phyloP scores from a whole-genome alignment of 768 basidiomycete species.

The Serendipita sp. region DNA sequence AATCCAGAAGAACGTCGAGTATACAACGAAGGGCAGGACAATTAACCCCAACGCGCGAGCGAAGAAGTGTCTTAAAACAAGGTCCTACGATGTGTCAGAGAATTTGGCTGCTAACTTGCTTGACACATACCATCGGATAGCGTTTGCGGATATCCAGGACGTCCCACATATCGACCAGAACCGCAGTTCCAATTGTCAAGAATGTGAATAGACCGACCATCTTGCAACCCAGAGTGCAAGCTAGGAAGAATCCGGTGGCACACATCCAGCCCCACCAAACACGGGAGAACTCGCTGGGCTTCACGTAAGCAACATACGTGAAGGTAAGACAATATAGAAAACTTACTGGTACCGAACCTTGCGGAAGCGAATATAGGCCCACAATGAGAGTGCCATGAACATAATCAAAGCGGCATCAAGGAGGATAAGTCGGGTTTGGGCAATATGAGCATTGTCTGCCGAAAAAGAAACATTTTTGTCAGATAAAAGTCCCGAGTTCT shows the following conservation, averaged over 20 bases:
- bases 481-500: not conserved
- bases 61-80: conserved; percentile 77
- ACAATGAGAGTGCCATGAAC: conserved; percentile 89
- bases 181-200: conserved; percentile 73
- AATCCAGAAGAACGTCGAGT: conserved; percentile 90
- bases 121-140: conserved; percentile 49
- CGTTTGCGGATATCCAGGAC: conserved; percentile 74
- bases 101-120: not conserved
- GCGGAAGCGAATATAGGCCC: conserved; percentile 84
- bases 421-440: conserved; percentile 92
- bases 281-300: conserved; percentile 59
- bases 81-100: conserved; percentile 36
- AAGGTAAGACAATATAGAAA: not conserved
- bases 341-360: conserved; percentile 76
- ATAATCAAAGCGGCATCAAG: conserved; percentile 89
- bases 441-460: conserved; percentile 86
- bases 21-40: conserved; percentile 71
- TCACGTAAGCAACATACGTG: conserved; percentile 8
- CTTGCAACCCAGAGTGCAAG: conserved; percentile 93
- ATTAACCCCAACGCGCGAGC: conserved; percentile 80
- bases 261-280: conserved; percentile 95
- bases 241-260: conserved; percentile 83
- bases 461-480: not conserved
- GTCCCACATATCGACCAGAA: conserved; percentile 88
- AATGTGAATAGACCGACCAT: conserved; percentile 95